A percentile compares a stretch with the other conserved stretches of the same genome.
These are phyloP conservation scores for Daldinia grandis DNA, from an alignment of 495 filamentous ascomycete genomes.

Conservation along the genomic window DNA sequence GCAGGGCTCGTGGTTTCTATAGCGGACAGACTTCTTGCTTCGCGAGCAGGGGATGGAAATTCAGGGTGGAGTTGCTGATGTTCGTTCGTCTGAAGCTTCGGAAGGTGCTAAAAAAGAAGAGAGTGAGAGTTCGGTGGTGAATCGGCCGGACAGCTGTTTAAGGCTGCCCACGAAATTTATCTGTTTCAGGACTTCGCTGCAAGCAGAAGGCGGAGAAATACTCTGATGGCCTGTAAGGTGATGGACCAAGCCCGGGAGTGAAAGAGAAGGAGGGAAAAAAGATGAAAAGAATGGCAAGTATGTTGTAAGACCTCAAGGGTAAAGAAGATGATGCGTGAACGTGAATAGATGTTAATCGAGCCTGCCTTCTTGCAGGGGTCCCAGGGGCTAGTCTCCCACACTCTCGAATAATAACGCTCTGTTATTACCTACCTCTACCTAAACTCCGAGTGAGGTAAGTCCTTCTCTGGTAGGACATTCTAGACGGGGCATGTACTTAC, in stretches of 20 bases:
- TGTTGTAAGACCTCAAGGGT: constrained; percentile 2
- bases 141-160: neutral
- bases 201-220: neutral
- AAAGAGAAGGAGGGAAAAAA: constrained; percentile 10
- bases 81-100: constrained; percentile 8
- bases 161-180: neutral
- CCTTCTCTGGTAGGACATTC: constrained; percentile 3
- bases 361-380: constrained; percentile 21
- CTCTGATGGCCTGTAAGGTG: neutral
- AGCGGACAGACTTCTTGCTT: neutral
- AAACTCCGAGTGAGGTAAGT: neutral
- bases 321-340: constrained; percentile 20
- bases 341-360: constrained; percentile 35
- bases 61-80: neutral
- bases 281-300: constrained; percentile 1
- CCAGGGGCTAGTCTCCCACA: constrained; percentile 5
- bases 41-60: neutral
- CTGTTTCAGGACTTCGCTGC: neutral
- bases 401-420: constrained; percentile 6
- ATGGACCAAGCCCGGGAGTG: neutral
- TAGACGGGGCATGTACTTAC: neutral
- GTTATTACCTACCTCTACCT: neutral
- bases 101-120: constrained; percentile 8
- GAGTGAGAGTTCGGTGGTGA: constrained; percentile 7
- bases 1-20: neutral